phyloP scores from a whole-genome alignment of 1,284 basidiomycete species.

The Puccinia horiana region DNA sequence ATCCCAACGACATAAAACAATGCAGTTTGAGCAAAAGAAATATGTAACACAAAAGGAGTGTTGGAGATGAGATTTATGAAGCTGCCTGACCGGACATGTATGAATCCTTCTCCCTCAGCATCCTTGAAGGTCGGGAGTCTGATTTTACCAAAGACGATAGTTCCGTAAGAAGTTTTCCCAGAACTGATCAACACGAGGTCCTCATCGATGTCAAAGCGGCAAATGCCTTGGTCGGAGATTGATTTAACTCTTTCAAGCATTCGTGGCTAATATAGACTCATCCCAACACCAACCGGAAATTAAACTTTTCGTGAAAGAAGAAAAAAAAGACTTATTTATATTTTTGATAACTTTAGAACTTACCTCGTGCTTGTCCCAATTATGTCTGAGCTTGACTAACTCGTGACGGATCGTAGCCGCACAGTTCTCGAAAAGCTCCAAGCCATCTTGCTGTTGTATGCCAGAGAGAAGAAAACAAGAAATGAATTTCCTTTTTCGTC shows the following conservation, averaged over 20 bases:
- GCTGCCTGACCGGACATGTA: slow-evolving; percentile 69
- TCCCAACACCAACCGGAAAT: too few relatives aligned
- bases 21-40: too few relatives aligned
- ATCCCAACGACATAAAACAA: neutral
- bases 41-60: too few relatives aligned
- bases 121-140: slow-evolving; percentile 69
- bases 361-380: slow-evolving; percentile 66
- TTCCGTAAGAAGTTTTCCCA: slow-evolving; percentile 66
- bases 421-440: slow-evolving; percentile 63
- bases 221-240: slow-evolving; percentile 65
- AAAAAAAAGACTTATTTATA: too few relatives aligned
- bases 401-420: slow-evolving; percentile 66
- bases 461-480: neutral
- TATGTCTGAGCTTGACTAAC: slow-evolving; percentile 67
- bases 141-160: slow-evolving; percentile 73
- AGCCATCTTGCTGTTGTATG: neutral
- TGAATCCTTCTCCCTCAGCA: slow-evolving; percentile 66
- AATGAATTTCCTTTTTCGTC: neutral
- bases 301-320: neutral
- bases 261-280: neutral
- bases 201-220: slow-evolving; percentile 64
- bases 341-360: neutral
- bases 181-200: slow-evolving; percentile 59
- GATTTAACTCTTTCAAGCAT: slow-evolving; percentile 60
- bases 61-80: neutral